phyloP scores from a whole-genome alignment of 2,329 filamentous ascomycete genomes.

The Fusarium aywerte region DNA sequence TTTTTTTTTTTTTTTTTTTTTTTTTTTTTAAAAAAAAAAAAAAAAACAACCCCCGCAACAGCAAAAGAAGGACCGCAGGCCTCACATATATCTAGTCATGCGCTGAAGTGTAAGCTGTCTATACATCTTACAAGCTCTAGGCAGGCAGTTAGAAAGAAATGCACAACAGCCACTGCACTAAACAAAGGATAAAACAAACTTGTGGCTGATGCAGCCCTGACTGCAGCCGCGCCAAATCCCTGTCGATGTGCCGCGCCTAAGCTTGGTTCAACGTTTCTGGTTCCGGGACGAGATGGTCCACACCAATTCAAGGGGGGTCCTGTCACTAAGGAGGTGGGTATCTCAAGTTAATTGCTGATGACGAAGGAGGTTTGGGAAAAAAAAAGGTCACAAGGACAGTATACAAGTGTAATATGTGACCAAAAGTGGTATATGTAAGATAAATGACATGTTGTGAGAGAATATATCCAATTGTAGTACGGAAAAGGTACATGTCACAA shows the following conservation, averaged over 20 bases:
- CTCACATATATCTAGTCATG: background rate
- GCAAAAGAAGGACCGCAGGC: background rate
- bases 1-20: too few relatives aligned
- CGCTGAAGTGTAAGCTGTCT: background rate
- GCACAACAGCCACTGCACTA: constrained; percentile 11
- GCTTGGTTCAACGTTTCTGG: constrained; percentile 48
- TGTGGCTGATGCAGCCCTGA: constrained; percentile 41
- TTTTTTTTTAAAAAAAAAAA: too few relatives aligned
- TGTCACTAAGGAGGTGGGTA: constrained; percentile 9
- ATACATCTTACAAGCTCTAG: background rate
- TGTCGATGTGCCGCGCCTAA: constrained; percentile 47
- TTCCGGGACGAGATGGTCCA: constrained; percentile 37
- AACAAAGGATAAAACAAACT: constrained; percentile 33
- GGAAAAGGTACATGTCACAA: constrained; percentile 24
- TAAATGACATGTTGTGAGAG: constrained; percentile 17
- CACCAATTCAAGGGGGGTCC: constrained; percentile 22
- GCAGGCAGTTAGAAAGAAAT: background rate
- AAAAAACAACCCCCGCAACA: too few relatives aligned
- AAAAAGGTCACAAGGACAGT: constrained; percentile 9
- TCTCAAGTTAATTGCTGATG: constrained; percentile 12
- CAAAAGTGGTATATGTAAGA: background rate
- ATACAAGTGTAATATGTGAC: background rate
- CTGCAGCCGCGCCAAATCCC: constrained; percentile 44
- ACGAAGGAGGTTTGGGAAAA: background rate
- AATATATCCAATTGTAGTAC: constrained; percentile 4